Base-by-base conservation (phyloP, 2,329 filamentous ascomycete species). In the Cladosporium sp. region DNA sequence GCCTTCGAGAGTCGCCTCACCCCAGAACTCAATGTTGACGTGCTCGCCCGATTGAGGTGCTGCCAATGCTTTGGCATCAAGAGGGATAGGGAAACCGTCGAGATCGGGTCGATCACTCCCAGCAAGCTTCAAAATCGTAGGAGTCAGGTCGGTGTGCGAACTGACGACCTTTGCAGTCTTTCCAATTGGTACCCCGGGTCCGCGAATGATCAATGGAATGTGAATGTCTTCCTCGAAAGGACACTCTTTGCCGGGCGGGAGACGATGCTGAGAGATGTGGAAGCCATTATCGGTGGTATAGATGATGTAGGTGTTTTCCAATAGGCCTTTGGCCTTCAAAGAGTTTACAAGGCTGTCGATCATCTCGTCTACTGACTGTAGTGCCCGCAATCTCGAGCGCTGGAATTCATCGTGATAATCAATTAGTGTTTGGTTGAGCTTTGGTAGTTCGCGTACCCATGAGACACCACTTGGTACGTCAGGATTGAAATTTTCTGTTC, bases 401-500 rank as follows among this genome's bases (percentile, higher is more conserved):
- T 86, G 84, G 69, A 81, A 85, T 49, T 83, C 74, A 65, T 86
- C 85, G 62, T 85, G 80, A 69, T 82, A 85, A 16, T 82, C 81
- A 18, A 86, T 69, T 5, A 80, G 78, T 0, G 78, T 76, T 57
- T 80, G 71, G 66, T 82, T 84, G 69, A 83, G 80, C 55, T 78
- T 73, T 0, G 79, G 77, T 0, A 85, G 75, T 18, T 72, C 70
- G 10, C 69, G 73, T 37, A 85, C 74, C 82, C 82, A 85, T 60
- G 78, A 80, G 0, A 79, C 81, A 5, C 81, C 79, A 53, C 78
- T 80, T 10, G 79, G 75, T 72, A 79, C 50, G 3, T 67, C 63
- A 4, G 89, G 88, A 69, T 92, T 92, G 76, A 91, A 92, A 72
- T 87, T 86, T 0, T 80, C 77, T 0, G 83, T 87, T 10, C 89